Evolutionary conservation across 78 protist genomes (phyloP).

Genomic region (Tieghemostelium lacteum): DNA sequence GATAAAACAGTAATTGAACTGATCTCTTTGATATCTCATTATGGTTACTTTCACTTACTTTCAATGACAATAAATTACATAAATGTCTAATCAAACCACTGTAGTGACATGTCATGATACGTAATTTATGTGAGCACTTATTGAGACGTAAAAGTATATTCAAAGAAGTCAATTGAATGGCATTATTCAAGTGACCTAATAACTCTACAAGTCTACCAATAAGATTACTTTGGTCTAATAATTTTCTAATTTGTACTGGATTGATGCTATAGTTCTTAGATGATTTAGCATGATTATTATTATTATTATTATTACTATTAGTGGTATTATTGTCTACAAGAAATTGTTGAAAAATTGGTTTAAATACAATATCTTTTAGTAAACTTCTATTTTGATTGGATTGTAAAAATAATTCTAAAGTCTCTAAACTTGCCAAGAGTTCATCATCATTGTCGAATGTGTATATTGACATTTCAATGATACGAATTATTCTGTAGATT

Average conservation of each 20-base stretch:
- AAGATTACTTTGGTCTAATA: conserved; percentile 8
- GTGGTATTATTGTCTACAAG: neutral
- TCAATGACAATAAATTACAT: conserved; percentile 31
- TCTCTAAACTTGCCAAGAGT: conserved; percentile 44
- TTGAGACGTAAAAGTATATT: conserved; percentile 13
- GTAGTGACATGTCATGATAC: conserved; percentile 61
- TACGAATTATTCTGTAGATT: neutral
- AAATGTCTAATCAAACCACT: conserved; percentile 42
- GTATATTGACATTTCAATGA: conserved; percentile 43
- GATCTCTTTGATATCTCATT: conserved; percentile 53
- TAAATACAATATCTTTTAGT: conserved; percentile 4
- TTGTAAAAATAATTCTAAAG: conserved; percentile 21
- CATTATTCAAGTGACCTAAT: conserved; percentile 27
- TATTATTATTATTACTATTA: no score
- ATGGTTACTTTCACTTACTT: conserved; percentile 27
- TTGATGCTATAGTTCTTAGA: neutral
- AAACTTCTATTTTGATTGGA: conserved; percentile 7
- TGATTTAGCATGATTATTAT: neutral
- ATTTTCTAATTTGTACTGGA: neutral
- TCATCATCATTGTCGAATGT: conserved; percentile 45
- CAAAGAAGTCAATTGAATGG: conserved; percentile 23
- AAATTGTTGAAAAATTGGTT: conserved; percentile 60
- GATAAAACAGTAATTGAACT: conserved; percentile 18
- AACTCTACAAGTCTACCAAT: conserved; percentile 44
- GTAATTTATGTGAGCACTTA: conserved; percentile 49